Conservation (phyloP, 768 basidiomycete genomes). For the Clavaria fumosa region DNA sequence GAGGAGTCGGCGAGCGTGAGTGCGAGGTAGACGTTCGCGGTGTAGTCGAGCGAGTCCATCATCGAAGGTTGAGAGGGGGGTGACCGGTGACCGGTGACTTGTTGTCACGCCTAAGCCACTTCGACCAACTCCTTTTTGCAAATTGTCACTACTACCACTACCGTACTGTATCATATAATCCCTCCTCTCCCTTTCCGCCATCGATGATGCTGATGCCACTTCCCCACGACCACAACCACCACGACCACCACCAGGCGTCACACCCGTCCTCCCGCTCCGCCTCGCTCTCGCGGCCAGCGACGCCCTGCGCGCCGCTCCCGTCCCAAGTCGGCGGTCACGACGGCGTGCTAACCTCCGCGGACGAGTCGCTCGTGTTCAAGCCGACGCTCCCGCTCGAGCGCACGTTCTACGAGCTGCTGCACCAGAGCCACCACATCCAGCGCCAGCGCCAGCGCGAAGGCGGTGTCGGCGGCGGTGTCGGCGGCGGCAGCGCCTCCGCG, state of each 20-base stretch:
- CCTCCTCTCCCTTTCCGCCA: too few species aligned
- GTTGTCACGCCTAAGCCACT: background rate
- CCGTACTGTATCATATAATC: too few species aligned
- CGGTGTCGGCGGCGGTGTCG: too few species aligned
- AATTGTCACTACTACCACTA: too few species aligned
- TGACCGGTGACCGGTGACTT: background rate
- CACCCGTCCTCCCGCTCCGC: conserved; percentile 1
- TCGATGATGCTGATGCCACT: too few species aligned
- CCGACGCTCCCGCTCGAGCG: conserved; percentile 49
- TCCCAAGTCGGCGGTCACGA: conserved; percentile 74
- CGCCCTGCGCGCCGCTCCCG: conserved; percentile 25
- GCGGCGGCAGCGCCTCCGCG: conserved; percentile 21
- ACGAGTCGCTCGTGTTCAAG: conserved; percentile 73
- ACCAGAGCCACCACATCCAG: too few species aligned
- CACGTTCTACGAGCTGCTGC: conserved; percentile 51
- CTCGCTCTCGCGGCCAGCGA: conserved; percentile 7
- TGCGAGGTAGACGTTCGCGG: conserved; percentile 27
- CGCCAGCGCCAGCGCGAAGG: too few species aligned
- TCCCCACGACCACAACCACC: too few species aligned
- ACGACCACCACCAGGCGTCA: too few species aligned
- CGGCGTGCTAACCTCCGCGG: conserved; percentile 54
- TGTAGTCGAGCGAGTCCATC: conserved; percentile 10
- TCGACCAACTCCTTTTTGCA: background rate
- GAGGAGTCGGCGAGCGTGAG: conserved; percentile 26
- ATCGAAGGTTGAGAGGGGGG: background rate